Base-by-base conservation (phyloP, 331 rosid species). In the Quercus lobata region DNA sequence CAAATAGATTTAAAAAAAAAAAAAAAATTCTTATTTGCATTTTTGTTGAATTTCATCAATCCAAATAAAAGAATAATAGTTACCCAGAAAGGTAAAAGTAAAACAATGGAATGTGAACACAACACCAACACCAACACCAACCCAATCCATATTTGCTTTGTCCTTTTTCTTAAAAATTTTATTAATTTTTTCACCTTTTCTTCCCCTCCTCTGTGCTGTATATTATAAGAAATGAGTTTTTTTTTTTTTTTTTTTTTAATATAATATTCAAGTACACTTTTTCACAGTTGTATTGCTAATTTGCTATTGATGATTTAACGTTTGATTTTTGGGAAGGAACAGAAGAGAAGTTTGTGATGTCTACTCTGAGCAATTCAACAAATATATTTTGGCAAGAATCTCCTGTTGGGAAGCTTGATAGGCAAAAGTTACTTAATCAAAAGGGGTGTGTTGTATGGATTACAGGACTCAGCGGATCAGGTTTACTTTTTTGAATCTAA, bases 401-500 rank as follows among this genome's bases (percentile, higher is more conserved):
- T 81, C 93, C 85, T 56, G 65, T 93, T 37, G 94, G 91, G 73
- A 90, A 85, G 88, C 84, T 62, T 73, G 94, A 93, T 44, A 82
- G 98, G 88, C 91, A 91, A 89, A 87, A 90, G 87, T 90, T 93
- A 79, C 93, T 93, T 58, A 87, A 91, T 78, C 98, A 93, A 86
- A 91, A 88, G 83, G 98, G 98, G 27, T 93, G 98, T 57, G 93
- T 91, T 57, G 90, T 93, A 57, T 93, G 98, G 98, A 91, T 93
- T 78, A 93, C 97, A 1, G 97, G 98, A 74, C 97, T 93, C 86
- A 91, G 97, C 17, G 98, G 97, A 79, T 93, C 98, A 87, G 98
- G 98, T 91, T 22, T 55, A 15, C 73, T 78, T 57, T 68, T 71
- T 68, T 71, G 35, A 44, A 46, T 65, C 72, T 56, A 66, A 73